phyloP scores from a whole-genome alignment of 805 yeast species.

The Pichia phayaonensis region DNA sequence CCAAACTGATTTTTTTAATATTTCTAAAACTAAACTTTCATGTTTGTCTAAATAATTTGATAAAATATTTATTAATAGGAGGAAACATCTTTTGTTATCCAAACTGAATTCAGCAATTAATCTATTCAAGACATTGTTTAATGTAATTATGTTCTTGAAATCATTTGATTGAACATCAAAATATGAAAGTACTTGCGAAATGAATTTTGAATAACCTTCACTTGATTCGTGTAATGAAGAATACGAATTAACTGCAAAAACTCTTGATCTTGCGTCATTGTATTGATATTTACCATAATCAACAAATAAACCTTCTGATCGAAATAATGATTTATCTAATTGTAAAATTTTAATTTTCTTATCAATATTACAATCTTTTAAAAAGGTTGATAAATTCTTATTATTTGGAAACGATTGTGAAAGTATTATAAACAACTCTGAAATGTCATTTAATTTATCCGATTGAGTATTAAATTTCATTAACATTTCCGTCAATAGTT shows the following conservation, averaged over 20 bases:
- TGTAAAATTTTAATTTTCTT: slow-evolving; percentile 21
- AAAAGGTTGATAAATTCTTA: slow-evolving; percentile 14
- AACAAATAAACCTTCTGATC: slow-evolving; percentile 22
- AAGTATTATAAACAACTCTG: slow-evolving; percentile 21
- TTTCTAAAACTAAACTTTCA: slow-evolving; percentile 38
- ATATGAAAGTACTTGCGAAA: slow-evolving; percentile 40
- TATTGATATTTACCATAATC: slow-evolving; percentile 24
- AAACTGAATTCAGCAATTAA: slow-evolving; percentile 68
- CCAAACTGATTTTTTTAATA: slow-evolving; percentile 53
- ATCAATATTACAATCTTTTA: slow-evolving; percentile 23
- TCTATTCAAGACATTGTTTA: slow-evolving; percentile 41
- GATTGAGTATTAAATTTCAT: slow-evolving; percentile 11
- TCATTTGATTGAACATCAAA: slow-evolving; percentile 27
- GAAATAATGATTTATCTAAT: slow-evolving; percentile 22
- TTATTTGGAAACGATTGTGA: slow-evolving; percentile 21
- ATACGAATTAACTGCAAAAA: slow-evolving; percentile 31
- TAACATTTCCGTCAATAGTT: slow-evolving; percentile 17
- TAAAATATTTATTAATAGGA: slow-evolving; percentile 50
- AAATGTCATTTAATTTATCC: slow-evolving; percentile 11
- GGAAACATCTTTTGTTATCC: slow-evolving; percentile 66
- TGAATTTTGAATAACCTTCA: slow-evolving; percentile 68
- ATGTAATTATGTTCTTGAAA: slow-evolving; percentile 27
- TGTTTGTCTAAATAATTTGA: slow-evolving; percentile 37
- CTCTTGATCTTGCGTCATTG: slow-evolving; percentile 24
- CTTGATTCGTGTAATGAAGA: slow-evolving; percentile 66